A percentile compares a stretch with the other conserved stretches of the same genome.
Conservation (phyloP, 352 stramenopile species). For the Plasmopara halstedii region DNA sequence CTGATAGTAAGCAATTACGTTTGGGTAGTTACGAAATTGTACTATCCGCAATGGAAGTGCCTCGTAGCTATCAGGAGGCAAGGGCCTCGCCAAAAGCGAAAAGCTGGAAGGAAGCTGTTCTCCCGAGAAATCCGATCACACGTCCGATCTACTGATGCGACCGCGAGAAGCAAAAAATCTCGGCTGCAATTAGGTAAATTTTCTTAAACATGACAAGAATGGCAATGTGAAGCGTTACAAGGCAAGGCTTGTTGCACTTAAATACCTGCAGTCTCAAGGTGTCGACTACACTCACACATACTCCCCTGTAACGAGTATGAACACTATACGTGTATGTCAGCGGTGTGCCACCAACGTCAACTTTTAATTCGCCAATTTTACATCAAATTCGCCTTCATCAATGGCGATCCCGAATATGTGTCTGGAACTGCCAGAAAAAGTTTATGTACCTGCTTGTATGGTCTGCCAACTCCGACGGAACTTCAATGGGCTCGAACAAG, state of each 20-base stretch:
- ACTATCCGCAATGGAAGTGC: not conserved
- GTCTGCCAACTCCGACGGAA: constrained; percentile 18
- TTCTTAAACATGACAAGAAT: constrained; percentile 10
- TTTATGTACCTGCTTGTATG: constrained; percentile 6
- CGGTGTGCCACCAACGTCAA: not conserved
- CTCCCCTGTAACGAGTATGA: constrained; percentile 17
- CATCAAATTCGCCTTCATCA: constrained; percentile 10
- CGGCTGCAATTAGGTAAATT: constrained; percentile 9
- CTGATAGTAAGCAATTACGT: not conserved
- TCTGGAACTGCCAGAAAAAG: constrained; percentile 11
- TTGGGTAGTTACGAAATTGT: not conserved
- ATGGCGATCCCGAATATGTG: constrained; percentile 24
- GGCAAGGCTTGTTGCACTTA: constrained; percentile 15
- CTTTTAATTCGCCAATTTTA: not conserved
- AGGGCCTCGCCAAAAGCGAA: not conserved
- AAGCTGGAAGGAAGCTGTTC: not conserved
- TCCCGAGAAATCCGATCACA: constrained; percentile 1
- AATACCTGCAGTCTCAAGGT: constrained; percentile 15
- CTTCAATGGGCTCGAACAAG: constrained; percentile 34
- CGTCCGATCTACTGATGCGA: constrained; percentile 5
- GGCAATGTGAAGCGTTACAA: constrained; percentile 19
- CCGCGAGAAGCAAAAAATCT: constrained; percentile 2
- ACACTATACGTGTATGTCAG: constrained; percentile 16
- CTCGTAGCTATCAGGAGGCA: not conserved
- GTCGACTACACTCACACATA: constrained; percentile 22